phyloP scores from a whole-genome alignment of 805 yeast genomes.

The Kuraishia borneana region DNA sequence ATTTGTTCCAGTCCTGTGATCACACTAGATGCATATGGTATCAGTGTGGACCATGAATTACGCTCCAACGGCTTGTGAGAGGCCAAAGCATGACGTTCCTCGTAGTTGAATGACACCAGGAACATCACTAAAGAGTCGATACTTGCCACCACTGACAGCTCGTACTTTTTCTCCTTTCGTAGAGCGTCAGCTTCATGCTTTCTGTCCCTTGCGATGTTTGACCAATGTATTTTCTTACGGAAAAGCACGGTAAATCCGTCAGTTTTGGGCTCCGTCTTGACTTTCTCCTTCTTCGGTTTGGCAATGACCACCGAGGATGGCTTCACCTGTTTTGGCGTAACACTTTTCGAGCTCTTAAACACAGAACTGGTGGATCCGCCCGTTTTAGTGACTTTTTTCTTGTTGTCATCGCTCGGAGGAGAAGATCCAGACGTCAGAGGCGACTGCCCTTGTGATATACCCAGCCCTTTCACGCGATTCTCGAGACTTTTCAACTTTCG shows the following conservation, averaged over 20 bases:
- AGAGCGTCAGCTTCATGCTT: constrained; percentile 5
- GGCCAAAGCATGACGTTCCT: constrained; percentile 6
- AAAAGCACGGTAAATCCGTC: not conserved
- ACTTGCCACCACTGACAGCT: constrained; percentile 10
- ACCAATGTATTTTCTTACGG: constrained; percentile 6
- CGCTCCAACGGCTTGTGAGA: constrained; percentile 6
- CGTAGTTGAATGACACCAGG: constrained; percentile 11
- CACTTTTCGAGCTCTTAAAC: not conserved
- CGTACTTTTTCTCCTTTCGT: constrained; percentile 4
- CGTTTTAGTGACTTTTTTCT: not conserved
- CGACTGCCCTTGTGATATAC: not conserved
- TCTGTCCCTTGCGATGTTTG: constrained; percentile 4
- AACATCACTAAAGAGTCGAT: constrained; percentile 14
- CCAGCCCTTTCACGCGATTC: not conserved
- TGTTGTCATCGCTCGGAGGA: not conserved
- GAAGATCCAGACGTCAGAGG: not conserved
- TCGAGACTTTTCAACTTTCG: not conserved
- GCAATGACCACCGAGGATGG: not conserved
- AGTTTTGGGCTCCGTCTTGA: not conserved
- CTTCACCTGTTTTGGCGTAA: not conserved
- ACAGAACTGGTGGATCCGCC: not conserved
- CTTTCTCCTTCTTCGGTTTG: not conserved
- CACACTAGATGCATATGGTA: constrained; percentile 3
- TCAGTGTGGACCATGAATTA: constrained; percentile 2
- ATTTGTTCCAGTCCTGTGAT: constrained; percentile 1